phyloP scores from a whole-genome alignment of 306 rosid species.

The Cicer arietinum region DNA sequence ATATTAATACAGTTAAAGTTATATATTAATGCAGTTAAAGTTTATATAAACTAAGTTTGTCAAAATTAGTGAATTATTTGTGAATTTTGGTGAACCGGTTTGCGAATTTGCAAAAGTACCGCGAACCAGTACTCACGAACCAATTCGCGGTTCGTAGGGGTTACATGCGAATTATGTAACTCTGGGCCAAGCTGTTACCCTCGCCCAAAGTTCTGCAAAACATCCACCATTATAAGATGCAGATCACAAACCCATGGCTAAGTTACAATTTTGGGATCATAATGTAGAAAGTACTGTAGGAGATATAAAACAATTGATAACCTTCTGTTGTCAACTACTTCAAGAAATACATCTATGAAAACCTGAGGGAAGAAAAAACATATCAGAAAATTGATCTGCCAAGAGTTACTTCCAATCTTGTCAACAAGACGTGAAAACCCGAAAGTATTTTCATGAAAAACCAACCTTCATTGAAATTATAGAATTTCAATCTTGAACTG shows the following conservation, averaged over 20 bases:
- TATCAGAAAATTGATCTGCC: constrained; percentile 37
- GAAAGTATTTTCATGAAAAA: constrained; percentile 28
- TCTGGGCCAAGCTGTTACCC: constrained; percentile 65
- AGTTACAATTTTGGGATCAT: not conserved
- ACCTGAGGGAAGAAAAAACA: constrained; percentile 51
- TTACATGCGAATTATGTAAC: no score
- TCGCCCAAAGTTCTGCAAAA: constrained; percentile 82
- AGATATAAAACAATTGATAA: constrained; percentile 66
- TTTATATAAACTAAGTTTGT: no score
- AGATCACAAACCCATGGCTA: constrained; percentile 26
- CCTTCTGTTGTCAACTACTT: constrained; percentile 79
- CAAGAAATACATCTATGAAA: no score
- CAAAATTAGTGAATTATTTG: no score
- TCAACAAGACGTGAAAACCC: constrained; percentile 14
- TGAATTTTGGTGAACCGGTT: no score
- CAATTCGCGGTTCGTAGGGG: no score
- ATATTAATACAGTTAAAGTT: no score
- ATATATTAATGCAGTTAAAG: no score
- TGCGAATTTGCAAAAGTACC: no score
- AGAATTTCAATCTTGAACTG: no score
- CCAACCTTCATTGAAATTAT: constrained; percentile 57
- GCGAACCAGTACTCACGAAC: no score
- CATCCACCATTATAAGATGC: constrained; percentile 37
- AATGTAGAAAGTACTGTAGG: constrained; percentile 56
- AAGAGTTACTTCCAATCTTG: constrained; percentile 15